Base-by-base conservation (phyloP, 169 alveolate genomes). In the Amoebophrya sp. region DNA sequence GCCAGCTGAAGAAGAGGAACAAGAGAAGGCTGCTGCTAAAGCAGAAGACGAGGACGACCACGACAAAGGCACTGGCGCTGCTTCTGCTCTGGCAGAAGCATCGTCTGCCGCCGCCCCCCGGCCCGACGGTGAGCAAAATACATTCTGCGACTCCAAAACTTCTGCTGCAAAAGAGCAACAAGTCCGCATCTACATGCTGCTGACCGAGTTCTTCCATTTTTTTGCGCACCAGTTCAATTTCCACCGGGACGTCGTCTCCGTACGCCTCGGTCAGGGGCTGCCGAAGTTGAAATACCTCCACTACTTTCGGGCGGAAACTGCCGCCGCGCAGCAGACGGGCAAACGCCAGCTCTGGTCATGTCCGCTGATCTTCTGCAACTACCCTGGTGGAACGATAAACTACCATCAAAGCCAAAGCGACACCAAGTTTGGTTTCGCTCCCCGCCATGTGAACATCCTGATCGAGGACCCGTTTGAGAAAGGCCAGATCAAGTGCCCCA, bases 401-500 rank as follows among this genome's bases (percentile, higher is more conserved):
- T n/a, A n/a, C n/a, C n/a, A n/a, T n/a, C 78, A 58, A 29, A 58
- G 7, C 34, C 34, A 23, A 13, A 29, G 34, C 7, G 78, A 29
- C 78, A 42, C 4, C 48, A 42, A 4, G 20, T 1, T 58, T 4
- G 34, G 78, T 4, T 58, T 58, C 78, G 78, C 78, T 2, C 34
- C 4, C 7, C 78, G 78, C 34, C 78, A 58, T 29, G 26, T n/a
- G 7, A 23, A n/a, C 78, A 13, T 58, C 34, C 23, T 58, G 78
- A 58, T 58, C 78, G 78, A 58, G 78, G 78, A 58, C 23, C 78
- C 78, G 78, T 58, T 58, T 29, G 78, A 58, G 78, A 58, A 58
- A 29, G 78, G 78, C 7, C 78, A 58, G 23, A 58, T 58, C 26
- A 58, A 58, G 23, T 58, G 78, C 23, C 78, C 78, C 34, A 58